Conservation (phyloP, 1,284 basidiomycete species). For the Rhodotorula sp. region DNA sequence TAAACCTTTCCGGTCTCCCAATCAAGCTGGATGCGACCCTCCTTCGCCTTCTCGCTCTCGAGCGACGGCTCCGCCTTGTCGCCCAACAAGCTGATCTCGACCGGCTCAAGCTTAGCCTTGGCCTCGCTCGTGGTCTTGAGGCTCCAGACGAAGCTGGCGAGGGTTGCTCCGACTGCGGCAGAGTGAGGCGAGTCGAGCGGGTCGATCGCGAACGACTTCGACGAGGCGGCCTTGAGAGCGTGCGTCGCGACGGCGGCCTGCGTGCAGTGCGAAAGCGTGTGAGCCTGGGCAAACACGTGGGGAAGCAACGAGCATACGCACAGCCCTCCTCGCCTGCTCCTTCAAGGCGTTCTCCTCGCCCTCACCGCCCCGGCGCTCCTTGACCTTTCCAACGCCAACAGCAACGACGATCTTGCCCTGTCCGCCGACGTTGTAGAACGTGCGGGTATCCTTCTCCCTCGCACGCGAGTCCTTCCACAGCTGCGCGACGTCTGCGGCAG, state of each 20-base stretch:
- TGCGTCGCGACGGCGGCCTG: conserved; percentile 39
- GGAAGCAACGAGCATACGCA: conserved; percentile 42
- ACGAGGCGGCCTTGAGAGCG: conserved; percentile 33
- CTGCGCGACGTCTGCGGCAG: conserved; percentile 41
- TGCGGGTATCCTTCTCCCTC: conserved; percentile 61
- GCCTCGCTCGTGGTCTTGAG: conserved; percentile 62
- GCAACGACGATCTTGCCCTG: conserved; percentile 36
- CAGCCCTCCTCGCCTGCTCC: conserved; percentile 56
- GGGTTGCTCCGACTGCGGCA: conserved; percentile 70
- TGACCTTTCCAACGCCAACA: conserved; percentile 29
- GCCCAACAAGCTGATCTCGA: conserved; percentile 49
- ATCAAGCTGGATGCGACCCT: conserved; percentile 48
- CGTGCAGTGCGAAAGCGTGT: too few species aligned
- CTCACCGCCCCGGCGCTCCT: conserved; percentile 16
- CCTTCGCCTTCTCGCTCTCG: conserved; percentile 31
- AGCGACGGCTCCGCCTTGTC: conserved; percentile 13
- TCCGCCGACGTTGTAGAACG: conserved; percentile 46
- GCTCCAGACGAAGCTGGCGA: conserved; percentile 65
- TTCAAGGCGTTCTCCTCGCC: conserved; percentile 55
- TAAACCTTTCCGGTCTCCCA: conserved; percentile 64
- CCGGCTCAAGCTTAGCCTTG: conserved; percentile 45
- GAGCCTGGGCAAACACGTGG: neutral
- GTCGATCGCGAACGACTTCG: conserved; percentile 58
- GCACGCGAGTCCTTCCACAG: conserved; percentile 54
- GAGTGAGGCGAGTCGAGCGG: conserved; percentile 67